A percentile compares a stretch with the other conserved stretches of the same genome.
phyloP scores from a whole-genome alignment of 768 basidiomycete species.

The Podaxis pistillaris region DNA sequence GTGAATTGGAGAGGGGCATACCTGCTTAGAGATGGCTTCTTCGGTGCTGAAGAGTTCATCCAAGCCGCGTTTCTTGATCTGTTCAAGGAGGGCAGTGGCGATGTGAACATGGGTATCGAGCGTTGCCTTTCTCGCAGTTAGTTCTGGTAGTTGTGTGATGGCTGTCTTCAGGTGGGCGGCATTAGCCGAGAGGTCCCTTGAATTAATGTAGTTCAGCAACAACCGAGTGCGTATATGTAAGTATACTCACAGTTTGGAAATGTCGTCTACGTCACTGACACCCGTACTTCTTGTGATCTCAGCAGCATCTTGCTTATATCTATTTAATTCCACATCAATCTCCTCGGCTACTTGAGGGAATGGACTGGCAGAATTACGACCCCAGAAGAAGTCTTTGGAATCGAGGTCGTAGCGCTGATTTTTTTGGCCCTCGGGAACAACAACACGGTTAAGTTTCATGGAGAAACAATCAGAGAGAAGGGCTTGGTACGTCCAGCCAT shows the following conservation, averaged over 20 bases:
- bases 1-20: conserved; percentile 25
- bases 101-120: conserved; percentile 99
- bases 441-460: conserved; percentile 94
- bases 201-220: background rate
- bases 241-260: conserved; percentile 78
- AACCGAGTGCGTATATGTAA: background rate
- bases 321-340: conserved; percentile 87
- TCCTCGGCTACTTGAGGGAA: conserved; percentile 99
- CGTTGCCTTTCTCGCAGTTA: conserved; percentile 94
- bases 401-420: conserved; percentile 93
- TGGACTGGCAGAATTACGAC: conserved; percentile 90
- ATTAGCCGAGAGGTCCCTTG: conserved; percentile 86
- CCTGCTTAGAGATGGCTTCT: conserved; percentile 87
- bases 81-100: conserved; percentile 89
- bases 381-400: conserved; percentile 99
- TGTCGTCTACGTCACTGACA: conserved; percentile 93
- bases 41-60: conserved; percentile 98
- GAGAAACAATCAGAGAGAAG: conserved; percentile 96
- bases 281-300: conserved; percentile 97
- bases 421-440: conserved; percentile 67
- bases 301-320: conserved; percentile 93
- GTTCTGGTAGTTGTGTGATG: conserved; percentile 93
- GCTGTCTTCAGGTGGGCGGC: conserved; percentile 95
- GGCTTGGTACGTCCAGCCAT: conserved; percentile 99
- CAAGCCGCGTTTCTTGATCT: conserved; percentile 91